Percentiles rank a stretch among this genome's conserved stretches.
These are phyloP conservation scores for Geotrichum klebahnii DNA, from an alignment of 1,139 yeast genomes.

Conservation along the genomic window DNA sequence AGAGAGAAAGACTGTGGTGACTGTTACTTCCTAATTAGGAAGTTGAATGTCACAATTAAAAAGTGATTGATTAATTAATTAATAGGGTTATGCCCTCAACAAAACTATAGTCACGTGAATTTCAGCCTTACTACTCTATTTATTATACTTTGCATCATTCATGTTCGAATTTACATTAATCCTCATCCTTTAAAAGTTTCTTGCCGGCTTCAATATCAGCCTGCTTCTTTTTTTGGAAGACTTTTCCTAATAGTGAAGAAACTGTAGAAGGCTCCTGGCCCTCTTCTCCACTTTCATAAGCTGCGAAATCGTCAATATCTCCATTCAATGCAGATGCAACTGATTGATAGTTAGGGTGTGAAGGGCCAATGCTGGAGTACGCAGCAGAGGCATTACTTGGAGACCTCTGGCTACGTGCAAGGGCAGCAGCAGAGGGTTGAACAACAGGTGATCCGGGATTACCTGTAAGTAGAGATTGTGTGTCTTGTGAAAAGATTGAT, in stretches of 20 bases:
- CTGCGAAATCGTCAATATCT: slow-evolving; percentile 8
- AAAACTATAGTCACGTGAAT: neutral
- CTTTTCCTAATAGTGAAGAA: slow-evolving; percentile 15
- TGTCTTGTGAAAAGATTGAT: slow-evolving; percentile 24
- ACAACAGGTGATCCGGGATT: slow-evolving; percentile 25
- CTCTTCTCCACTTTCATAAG: slow-evolving; percentile 10
- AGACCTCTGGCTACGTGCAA: slow-evolving; percentile 29
- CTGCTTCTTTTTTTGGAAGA: slow-evolving; percentile 6
- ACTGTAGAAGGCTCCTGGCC: slow-evolving; percentile 14
- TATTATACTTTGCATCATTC: neutral
- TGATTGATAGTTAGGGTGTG: neutral
- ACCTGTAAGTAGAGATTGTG: slow-evolving; percentile 28
- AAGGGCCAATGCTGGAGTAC: slow-evolving; percentile 7
- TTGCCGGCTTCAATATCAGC: neutral
- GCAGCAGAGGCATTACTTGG: slow-evolving; percentile 22
- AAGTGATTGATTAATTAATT: neutral
- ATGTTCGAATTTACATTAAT: neutral
- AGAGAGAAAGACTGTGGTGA: no score
- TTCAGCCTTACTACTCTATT: neutral
- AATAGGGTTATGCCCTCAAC: slow-evolving; percentile 2
- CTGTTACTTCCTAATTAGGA: neutral
- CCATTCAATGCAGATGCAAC: slow-evolving; percentile 8
- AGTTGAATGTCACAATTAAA: neutral
- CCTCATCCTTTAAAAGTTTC: neutral
- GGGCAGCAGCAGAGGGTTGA: slow-evolving; percentile 33